Evolutionary conservation across 2,329 filamentous ascomycete species (phyloP), one percentile per base, ranked within the genome.

Genomic region (Aspergillus japonicus): DNA sequence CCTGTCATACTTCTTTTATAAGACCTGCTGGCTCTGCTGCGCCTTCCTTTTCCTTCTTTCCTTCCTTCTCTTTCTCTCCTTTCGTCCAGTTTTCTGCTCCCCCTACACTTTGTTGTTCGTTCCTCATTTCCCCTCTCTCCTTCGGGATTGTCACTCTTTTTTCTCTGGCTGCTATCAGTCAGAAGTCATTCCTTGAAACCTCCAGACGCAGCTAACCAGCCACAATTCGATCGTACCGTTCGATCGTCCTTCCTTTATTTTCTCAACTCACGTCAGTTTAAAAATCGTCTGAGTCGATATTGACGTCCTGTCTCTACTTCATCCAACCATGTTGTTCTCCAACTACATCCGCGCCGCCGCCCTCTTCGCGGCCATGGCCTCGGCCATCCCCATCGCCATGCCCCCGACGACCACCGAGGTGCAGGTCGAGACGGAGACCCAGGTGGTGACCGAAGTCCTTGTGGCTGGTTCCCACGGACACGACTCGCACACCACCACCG

Each of bases 261-360:
- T 5, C 33, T 35, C 33, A 12, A 35, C 33, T 35, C 16, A 10
- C 14, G 39, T 44, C n/a, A n/a, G 0, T 16, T 6, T 6, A 44
- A 12, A 35, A 35, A 44, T 44, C 39, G 39, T 44, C 39, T 44
- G 39, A 44, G 39, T 44, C 39, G 39, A 44, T 48, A 19, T 49
- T 50, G 12, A 56, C 54, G 8, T 6, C 24, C 26, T 24, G 23
- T 50, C 21, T 39, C 44, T 35, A 16, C 19, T 21, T 10, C 6
- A 48, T 31, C 23, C 44, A 29, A 19, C 7, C 19, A 62, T 62
- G 60, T 48, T 59, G 31, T 52, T 62, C 61, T 62, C 64, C 47
- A 59, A 56, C 21, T n/a, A 49, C 47, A n/a, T 62, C 54, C 47
- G 61, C 21, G 54, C 62, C 23, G 56, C 61, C 19, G 19, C 57